These are phyloP conservation scores for Xylariaceae sp. DNA, from an alignment of 2,329 filamentous ascomycete genomes.

Conservation along the genomic window DNA sequence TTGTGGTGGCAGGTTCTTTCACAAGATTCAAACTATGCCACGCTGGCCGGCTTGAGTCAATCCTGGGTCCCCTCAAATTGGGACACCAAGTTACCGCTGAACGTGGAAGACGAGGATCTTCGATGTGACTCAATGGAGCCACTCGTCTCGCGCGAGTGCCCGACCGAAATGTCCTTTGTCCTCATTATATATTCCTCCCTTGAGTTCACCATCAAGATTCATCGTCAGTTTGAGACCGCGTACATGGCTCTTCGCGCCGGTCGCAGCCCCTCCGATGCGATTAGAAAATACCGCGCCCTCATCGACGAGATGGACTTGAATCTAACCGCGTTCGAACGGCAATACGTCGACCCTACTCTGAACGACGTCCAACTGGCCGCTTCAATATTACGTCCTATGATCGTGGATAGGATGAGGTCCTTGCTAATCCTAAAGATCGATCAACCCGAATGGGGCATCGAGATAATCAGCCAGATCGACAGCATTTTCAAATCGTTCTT, in stretches of 20 bases:
- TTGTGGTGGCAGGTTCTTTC: slow-evolving; percentile 37
- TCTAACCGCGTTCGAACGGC: slow-evolving; percentile 21
- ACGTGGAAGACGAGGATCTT: slow-evolving; percentile 30
- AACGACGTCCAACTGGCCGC: slow-evolving; percentile 24
- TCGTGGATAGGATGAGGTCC: slow-evolving; percentile 15
- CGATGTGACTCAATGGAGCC: slow-evolving; percentile 20
- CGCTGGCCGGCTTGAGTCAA: slow-evolving; percentile 25
- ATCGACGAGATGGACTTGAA: slow-evolving; percentile 23
- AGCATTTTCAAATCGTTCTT: slow-evolving; percentile 20
- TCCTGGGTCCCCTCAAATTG: slow-evolving; percentile 18
- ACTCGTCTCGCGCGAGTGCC: slow-evolving; percentile 13
- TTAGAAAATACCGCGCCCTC: slow-evolving; percentile 13
- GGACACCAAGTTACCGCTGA: slow-evolving; percentile 25
- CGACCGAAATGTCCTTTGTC: slow-evolving; percentile 24
- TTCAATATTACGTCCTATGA: slow-evolving; percentile 11
- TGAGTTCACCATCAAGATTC: slow-evolving; percentile 10
- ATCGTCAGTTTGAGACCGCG: slow-evolving; percentile 15
- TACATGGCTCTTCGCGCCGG: slow-evolving; percentile 10
- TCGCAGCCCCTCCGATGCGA: neutral
- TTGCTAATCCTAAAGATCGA: slow-evolving; percentile 16
- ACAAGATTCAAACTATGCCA: slow-evolving; percentile 27
- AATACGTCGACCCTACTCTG: slow-evolving; percentile 22
- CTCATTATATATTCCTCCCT: slow-evolving; percentile 17
- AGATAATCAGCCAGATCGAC: slow-evolving; percentile 18
- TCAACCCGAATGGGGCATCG: slow-evolving; percentile 13